Base-by-base conservation (phyloP, 805 yeast species). In the Metschnikowia lochheadii region DNA sequence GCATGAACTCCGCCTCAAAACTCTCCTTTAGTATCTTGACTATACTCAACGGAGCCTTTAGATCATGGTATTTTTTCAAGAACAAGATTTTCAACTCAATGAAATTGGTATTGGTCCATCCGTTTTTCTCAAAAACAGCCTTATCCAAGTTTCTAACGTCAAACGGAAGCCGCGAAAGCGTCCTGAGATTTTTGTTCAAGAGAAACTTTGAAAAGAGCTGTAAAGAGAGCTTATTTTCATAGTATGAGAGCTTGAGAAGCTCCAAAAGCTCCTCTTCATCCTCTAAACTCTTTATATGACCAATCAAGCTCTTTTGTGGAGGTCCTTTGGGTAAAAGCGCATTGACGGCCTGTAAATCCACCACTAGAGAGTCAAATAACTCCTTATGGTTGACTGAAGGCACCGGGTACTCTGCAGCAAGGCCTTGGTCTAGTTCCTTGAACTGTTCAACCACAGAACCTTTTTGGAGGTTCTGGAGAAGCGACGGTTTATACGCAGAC, bases 11-110 rank as follows among this genome's bases (percentile, higher is more conserved):
- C 3, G 36, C 6, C n/a, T 51, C 55, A 38, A 69, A 69, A 51
- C 64, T 60, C n/a, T 51, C 52, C 50, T 65, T 65, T 37, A 73
- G 56, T 44, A 63, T 60, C 46, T 62, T 62, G 13, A 70, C 55
- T 13, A 72, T 67, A 50, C 52, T 52, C 29, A 69, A 50, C 6
- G 76, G 75, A 43, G 61, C 59, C 40, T 63, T 63, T 42, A 70
- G 51, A 43, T 66, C 73, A 44, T 71, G 65, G 57, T 60, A 67
- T 54, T 73, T 73, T 51, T 69, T 69, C 51, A 73, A 50, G 20
- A 71, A 54, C 11, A 71, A 51, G n/a, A 72, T 61, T 18, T 63
- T 56, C 35, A 70, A 57, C 48, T 68, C 68, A 6, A 54, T 47
- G n/a, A 58, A 56, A 43, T 65, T 62, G n/a, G 56, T 6, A 11